A percentile compares a stretch with the other conserved stretches of the same genome.
Evolutionary conservation across 2,329 filamentous ascomycete species (phyloP).

Genomic region (Dendryphion nanum): DNA sequence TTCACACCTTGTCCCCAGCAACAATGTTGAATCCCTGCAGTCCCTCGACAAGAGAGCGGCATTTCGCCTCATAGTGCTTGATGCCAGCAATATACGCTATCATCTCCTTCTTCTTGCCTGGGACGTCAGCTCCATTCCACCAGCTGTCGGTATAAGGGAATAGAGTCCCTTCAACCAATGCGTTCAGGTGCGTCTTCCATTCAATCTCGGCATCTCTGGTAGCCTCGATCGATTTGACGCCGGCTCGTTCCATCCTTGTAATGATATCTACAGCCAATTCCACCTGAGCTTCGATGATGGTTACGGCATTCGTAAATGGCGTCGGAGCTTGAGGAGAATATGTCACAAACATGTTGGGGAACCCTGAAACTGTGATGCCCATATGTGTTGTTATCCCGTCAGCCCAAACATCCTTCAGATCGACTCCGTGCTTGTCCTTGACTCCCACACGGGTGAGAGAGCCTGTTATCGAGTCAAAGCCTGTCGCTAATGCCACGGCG

Average conservation of each 20-base stretch:
- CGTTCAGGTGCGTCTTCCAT: neutral
- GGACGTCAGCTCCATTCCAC: neutral
- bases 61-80: neutral
- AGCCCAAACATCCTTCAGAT: neutral
- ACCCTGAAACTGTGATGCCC: conserved; percentile 7
- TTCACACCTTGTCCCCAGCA: too few relatives aligned
- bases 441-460: conserved; percentile 27
- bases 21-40: neutral
- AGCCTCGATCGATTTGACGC: neutral
- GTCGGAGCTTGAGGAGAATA: conserved; percentile 14
- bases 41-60: neutral
- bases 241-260: neutral
- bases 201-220: neutral
- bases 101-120: neutral
- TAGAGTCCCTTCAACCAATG: neutral
- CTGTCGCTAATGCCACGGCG: conserved; percentile 35
- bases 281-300: neutral
- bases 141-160: neutral
- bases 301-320: conserved; percentile 2
- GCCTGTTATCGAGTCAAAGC: conserved; percentile 38
- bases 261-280: neutral
- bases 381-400: conserved; percentile 9
- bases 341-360: conserved; percentile 12
- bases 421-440: conserved; percentile 12
- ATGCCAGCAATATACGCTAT: neutral